phyloP scores from a whole-genome alignment of 805 yeast genomes.

The Naumovozyma dairenensis region DNA sequence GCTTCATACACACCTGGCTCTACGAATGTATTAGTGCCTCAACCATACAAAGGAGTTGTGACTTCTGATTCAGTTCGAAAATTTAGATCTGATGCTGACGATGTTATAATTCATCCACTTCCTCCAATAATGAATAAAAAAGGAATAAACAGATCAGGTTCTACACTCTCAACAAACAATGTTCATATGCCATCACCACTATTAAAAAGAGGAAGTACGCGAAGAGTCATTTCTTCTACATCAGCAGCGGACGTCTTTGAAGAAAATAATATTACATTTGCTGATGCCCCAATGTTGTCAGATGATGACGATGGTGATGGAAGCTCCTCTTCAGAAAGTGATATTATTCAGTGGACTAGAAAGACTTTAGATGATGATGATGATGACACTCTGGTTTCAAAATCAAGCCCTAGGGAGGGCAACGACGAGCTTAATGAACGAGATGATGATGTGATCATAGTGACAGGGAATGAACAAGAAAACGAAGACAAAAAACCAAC shows the following conservation, averaged over 20 bases:
- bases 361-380: no score
- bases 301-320: conserved; percentile 40
- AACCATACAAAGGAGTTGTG: conserved; percentile 33
- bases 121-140: conserved; percentile 10
- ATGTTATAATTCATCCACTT: conserved; percentile 6
- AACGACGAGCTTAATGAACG: background rate
- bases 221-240: conserved; percentile 28
- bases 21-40: conserved; percentile 34
- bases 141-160: conserved; percentile 16
- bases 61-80: conserved; percentile 7
- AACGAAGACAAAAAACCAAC: conserved; percentile 4
- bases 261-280: conserved; percentile 67
- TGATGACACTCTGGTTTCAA: no score
- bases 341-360: conserved; percentile 22
- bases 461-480: conserved; percentile 2
- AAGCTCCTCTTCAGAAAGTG: conserved; percentile 20
- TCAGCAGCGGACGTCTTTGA: conserved; percentile 45
- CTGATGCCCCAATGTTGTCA: conserved; percentile 55
- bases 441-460: conserved; percentile 1
- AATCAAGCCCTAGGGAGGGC: background rate
- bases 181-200: conserved; percentile 22
- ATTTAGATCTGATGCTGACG: conserved; percentile 6
- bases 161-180: conserved; percentile 6
- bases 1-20: conserved; percentile 36
- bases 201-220: conserved; percentile 22